A percentile compares a stretch with the other conserved stretches of the same genome.
phyloP scores from a whole-genome alignment of 1,284 basidiomycete species.

The Puccinia coronata region DNA sequence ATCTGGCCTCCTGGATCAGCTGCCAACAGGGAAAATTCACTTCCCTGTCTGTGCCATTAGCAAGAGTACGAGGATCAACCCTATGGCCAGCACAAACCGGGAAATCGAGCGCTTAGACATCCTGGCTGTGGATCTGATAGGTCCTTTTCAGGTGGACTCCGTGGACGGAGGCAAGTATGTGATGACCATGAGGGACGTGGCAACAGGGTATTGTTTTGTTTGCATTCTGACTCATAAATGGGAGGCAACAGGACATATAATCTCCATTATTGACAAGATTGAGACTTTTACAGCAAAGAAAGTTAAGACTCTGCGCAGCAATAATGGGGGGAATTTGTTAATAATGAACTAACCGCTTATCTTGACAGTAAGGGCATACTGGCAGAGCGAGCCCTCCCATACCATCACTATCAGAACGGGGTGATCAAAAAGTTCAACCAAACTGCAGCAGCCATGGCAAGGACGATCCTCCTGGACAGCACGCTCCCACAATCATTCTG shows the following conservation, averaged over 20 bases:
- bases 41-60: background rate
- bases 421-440: background rate
- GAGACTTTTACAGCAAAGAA: background rate
- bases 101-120: background rate
- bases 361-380: background rate
- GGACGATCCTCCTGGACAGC: background rate
- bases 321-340: constrained; percentile 27
- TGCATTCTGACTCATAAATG: background rate
- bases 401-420: constrained; percentile 31
- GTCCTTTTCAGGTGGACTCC: constrained; percentile 9
- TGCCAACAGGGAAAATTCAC: background rate
- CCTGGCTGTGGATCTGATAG: constrained; percentile 2
- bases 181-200: too few species aligned
- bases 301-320: background rate
- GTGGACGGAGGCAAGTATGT: background rate
- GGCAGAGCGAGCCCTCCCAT: too few species aligned
- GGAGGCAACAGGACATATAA: background rate
- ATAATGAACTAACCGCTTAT: too few species aligned
- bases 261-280: background rate
- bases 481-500: background rate
- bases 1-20: background rate
- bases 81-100: background rate
- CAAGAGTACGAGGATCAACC: constrained; percentile 4
- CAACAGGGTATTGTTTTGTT: background rate
- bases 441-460: background rate